Conservation (phyloP, 768 basidiomycete genomes). For the Butyriboletus loyo region DNA sequence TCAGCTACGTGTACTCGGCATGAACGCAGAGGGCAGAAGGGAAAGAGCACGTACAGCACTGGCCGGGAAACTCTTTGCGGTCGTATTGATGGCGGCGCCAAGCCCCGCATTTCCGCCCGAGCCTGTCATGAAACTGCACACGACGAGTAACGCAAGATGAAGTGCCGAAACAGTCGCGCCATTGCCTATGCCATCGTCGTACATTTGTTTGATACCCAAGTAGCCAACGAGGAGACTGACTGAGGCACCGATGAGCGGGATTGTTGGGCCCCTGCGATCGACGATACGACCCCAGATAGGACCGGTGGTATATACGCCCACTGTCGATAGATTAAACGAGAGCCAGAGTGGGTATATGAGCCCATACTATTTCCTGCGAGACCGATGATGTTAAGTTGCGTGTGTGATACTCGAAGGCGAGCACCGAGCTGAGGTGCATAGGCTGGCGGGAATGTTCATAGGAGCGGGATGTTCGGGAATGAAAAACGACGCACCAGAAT, state of each 20-base stretch:
- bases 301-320: conserved; percentile 75
- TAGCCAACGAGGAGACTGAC: conserved; percentile 69
- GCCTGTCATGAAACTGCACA: conserved; percentile 72
- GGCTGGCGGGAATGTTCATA: conserved; percentile 39
- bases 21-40: neutral
- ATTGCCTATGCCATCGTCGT: conserved; percentile 48
- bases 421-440: conserved; percentile 85
- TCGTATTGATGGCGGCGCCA: conserved; percentile 69
- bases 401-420: conserved; percentile 73
- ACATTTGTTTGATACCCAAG: conserved; percentile 66
- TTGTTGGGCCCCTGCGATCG: conserved; percentile 69
- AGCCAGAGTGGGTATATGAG: neutral
- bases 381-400: conserved; percentile 77
- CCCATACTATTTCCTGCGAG: conserved; percentile 71
- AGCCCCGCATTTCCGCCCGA: conserved; percentile 73
- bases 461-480: no score
- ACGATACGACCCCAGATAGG: conserved; percentile 80
- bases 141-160: conserved; percentile 49
- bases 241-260: conserved; percentile 59
- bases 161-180: conserved; percentile 38
- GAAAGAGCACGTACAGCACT: conserved; percentile 45
- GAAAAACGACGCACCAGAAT: conserved; percentile 23
- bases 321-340: conserved; percentile 29
- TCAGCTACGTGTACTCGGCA: neutral
- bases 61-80: conserved; percentile 81